A percentile compares a stretch with the other conserved stretches of the same genome.
phyloP scores from a whole-genome alignment of 2,329 filamentous ascomycete genomes.

The Calonectria pteridis region DNA sequence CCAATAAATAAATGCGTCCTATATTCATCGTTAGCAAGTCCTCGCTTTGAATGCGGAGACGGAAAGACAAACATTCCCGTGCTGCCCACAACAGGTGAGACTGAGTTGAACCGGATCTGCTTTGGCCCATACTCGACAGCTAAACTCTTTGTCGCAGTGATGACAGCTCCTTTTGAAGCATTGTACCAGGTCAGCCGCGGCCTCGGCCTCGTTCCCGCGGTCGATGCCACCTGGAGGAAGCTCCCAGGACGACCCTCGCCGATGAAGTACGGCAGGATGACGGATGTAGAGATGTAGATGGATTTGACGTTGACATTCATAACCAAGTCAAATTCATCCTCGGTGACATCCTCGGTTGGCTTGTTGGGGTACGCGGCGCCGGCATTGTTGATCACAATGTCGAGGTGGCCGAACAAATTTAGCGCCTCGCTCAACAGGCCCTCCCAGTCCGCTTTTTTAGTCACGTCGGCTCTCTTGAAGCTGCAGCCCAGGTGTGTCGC shows the following conservation, averaged over 20 bases:
- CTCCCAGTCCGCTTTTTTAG: conserved; percentile 66
- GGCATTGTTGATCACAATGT: conserved; percentile 73
- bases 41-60: neutral
- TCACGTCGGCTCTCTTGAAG: conserved; percentile 63
- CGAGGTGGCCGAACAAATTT: conserved; percentile 63
- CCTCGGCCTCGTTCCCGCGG: conserved; percentile 69
- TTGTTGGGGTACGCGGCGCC: conserved; percentile 71
- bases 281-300: conserved; percentile 70
- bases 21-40: neutral
- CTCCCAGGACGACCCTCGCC: conserved; percentile 67
- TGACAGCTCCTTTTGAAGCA: conserved; percentile 75
- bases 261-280: conserved; percentile 72
- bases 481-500: conserved; percentile 58
- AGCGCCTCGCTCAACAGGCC: conserved; percentile 58
- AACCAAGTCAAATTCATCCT: conserved; percentile 74
- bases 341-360: conserved; percentile 72
- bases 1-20: conserved; percentile 67
- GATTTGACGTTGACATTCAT: conserved; percentile 79
- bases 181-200: conserved; percentile 78
- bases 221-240: conserved; percentile 76
- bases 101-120: conserved; percentile 79
- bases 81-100: conserved; percentile 76
- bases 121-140: conserved; percentile 80
- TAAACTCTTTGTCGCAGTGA: conserved; percentile 69
- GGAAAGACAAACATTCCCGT: conserved; percentile 67